Evolutionary conservation across 768 basidiomycete genomes (phyloP).

Genomic region (Tylopilus sp.): DNA sequence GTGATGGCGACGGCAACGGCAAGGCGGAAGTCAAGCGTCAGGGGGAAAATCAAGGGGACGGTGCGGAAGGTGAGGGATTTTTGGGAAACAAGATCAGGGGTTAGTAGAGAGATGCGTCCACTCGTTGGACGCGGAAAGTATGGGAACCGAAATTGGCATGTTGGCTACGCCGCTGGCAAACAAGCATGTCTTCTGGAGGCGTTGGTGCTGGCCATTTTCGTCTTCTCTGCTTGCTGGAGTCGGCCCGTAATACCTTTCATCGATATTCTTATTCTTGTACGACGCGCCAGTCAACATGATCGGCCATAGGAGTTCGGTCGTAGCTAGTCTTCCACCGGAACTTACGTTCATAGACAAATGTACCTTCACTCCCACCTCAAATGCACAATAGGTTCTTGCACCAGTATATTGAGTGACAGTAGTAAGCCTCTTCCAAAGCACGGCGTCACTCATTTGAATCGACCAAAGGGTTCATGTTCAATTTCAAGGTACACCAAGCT

Average conservation of each 20-base stretch:
- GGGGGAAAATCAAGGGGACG: conserved; percentile 24
- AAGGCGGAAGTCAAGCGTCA: conserved; percentile 16
- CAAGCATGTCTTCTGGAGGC: neutral
- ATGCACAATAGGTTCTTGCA: too few relatives aligned
- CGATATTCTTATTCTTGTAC: neutral
- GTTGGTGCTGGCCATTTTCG: neutral
- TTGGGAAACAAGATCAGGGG: conserved; percentile 24
- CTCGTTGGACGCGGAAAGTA: neutral
- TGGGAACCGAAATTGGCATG: neutral
- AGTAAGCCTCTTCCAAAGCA: too few relatives aligned
- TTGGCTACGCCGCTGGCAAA: neutral
- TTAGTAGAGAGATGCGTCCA: neutral
- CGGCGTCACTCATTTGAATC: too few relatives aligned
- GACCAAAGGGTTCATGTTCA: too few relatives aligned
- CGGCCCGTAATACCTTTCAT: too few relatives aligned
- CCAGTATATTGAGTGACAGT: too few relatives aligned
- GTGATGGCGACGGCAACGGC: conserved; percentile 19
- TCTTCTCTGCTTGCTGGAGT: neutral
- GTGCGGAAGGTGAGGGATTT: conserved; percentile 32
- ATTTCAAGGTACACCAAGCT: too few relatives aligned
- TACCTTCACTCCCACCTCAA: too few relatives aligned
- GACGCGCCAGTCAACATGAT: neutral
- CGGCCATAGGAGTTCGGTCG: neutral
- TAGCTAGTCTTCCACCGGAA: neutral
- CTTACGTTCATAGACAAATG: neutral